Percentiles rank a stretch among this genome's conserved stretches.
phyloP scores from a whole-genome alignment of 108 stramenopile genomes.

The Cyclostephanos tholiformis region DNA sequence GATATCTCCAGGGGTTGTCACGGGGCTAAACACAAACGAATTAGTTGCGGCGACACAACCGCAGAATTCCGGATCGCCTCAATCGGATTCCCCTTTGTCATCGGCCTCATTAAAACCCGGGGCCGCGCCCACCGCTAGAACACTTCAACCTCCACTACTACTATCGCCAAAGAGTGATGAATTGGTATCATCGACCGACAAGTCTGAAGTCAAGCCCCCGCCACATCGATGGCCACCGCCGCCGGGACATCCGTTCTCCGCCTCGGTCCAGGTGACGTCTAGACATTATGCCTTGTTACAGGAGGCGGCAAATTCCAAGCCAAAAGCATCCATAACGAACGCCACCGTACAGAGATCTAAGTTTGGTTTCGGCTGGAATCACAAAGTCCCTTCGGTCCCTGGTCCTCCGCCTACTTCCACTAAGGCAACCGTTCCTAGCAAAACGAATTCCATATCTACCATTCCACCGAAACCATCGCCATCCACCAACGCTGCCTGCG shows the following conservation, averaged over 20 bases:
- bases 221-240: not conserved
- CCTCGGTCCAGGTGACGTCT: constrained; percentile 11
- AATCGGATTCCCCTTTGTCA: constrained; percentile 18
- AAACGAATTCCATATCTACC: constrained; percentile 7
- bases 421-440: not conserved
- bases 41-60: not conserved
- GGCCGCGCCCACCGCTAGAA: not conserved
- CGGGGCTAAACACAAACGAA: not conserved
- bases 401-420: constrained; percentile 45
- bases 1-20: not conserved
- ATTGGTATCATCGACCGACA: not conserved
- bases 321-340: constrained; percentile 54
- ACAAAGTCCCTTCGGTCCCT: constrained; percentile 71
- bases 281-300: constrained; percentile 32
- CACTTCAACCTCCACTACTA: not conserved
- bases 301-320: constrained; percentile 44
- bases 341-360: constrained; percentile 63
- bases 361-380: constrained; percentile 78
- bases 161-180: not conserved
- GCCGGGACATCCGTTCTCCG: constrained; percentile 4
- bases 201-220: not conserved
- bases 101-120: not conserved
- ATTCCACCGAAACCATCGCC: not conserved
- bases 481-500: not conserved
- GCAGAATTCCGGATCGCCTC: not conserved